phyloP scores from a whole-genome alignment of 2,329 filamentous ascomycete genomes.

The Nigrograna mackinnonii region DNA sequence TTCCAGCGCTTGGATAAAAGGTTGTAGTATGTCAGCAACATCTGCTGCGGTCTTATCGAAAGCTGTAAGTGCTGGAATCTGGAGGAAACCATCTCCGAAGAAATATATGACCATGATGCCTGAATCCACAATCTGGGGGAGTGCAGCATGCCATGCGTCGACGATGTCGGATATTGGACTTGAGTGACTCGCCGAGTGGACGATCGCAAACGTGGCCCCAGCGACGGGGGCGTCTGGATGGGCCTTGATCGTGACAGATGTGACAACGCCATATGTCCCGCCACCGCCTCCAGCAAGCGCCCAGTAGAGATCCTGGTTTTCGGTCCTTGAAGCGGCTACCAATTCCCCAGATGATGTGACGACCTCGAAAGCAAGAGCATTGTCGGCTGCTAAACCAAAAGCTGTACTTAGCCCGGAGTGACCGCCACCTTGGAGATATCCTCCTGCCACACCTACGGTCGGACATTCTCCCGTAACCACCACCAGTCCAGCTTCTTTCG shows the following conservation, averaged over 20 bases:
- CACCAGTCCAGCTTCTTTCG: conserved; percentile 16
- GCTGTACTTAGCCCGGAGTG: conserved; percentile 19
- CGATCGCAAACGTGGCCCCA: conserved; percentile 22
- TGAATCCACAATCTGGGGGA: background rate
- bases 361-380: conserved; percentile 33
- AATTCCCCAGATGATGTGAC: conserved; percentile 33
- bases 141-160: conserved; percentile 1
- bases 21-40: conserved; percentile 16
- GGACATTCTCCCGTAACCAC: conserved; percentile 34
- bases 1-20: conserved; percentile 21
- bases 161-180: background rate
- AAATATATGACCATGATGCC: conserved; percentile 2
- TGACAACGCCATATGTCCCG: conserved; percentile 33
- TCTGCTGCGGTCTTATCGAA: conserved; percentile 9
- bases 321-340: conserved; percentile 27
- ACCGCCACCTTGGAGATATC: conserved; percentile 34
- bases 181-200: conserved; percentile 12
- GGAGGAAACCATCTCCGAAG: conserved; percentile 9
- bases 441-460: conserved; percentile 37
- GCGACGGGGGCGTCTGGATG: conserved; percentile 20
- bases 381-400: conserved; percentile 34
- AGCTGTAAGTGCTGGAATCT: conserved; percentile 8
- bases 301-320: conserved; percentile 41
- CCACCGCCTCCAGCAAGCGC: conserved; percentile 36
- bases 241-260: conserved; percentile 32